Base-by-base conservation (phyloP, 805 yeast genomes). In the Saccharomycopsis schoenii region DNA sequence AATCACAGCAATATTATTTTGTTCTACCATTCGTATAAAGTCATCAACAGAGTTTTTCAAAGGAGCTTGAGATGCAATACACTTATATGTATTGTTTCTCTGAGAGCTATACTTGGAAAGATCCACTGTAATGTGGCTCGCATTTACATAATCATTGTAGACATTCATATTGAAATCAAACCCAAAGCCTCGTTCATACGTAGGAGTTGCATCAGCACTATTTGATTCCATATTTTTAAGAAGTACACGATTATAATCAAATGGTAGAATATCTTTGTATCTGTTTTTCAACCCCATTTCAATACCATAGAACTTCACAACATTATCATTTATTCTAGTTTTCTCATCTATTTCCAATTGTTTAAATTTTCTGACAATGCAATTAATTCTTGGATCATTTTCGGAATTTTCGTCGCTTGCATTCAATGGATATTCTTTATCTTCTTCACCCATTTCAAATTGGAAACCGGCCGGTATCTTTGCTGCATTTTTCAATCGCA, bases 41-140 rank as follows among this genome's bases (percentile, higher is more conserved):
- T 93, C 97, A 21, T 83, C 84, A 29, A 85, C 78, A 0, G 98
- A 93, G 43, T 79, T 79, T 1, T 70, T 71, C 62, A 88, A 72
- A 1, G 99, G 99, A 1, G 97, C 99, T 71, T 93, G 97, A 0
- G 96, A 81, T 0, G 96, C 97, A 67, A 92, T 88, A 68, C 86
- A 88, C 12, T 37, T 51, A 29, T 24, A 40, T 21, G 5, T 15
- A 21, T 15, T 41, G 5, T 25, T 40, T 19, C 21, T 55, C 24
- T 55, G 25, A 11, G 17, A 50, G 80, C 78, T 66, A 73, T 47
- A 47, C 14, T 47, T 47, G 9, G 52, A 19, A 24, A 47, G 52
- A 47, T 47, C 52, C 9, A 47, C 14, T 4, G 76, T 61, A 56
- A 89, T 72, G 73, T 89, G 87, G 25, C 92, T 89, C 0, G 98